Conservation (phyloP, 306 rosid species). For the Amphicarpaea edgeworthii region DNA sequence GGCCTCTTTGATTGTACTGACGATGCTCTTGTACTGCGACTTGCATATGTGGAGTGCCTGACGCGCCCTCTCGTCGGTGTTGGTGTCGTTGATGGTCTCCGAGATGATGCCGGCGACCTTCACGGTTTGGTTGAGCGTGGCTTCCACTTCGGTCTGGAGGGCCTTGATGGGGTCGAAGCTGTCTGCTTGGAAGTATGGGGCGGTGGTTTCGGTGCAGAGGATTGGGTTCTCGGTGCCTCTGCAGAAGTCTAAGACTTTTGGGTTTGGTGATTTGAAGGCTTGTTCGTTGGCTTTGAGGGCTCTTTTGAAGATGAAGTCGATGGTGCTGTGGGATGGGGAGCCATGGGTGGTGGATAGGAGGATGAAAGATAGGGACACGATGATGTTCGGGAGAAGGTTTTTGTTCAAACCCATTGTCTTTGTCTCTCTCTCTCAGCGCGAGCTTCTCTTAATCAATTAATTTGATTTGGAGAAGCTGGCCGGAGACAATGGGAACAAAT, state of each 20-base stretch:
- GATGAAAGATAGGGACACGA: neutral
- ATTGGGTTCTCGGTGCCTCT: neutral
- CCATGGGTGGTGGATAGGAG: neutral
- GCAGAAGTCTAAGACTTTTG: neutral
- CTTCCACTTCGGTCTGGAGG: conserved; percentile 18
- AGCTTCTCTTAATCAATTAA: too few relatives aligned
- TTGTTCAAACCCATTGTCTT: neutral
- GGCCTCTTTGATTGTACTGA: conserved; percentile 4
- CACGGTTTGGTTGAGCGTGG: neutral
- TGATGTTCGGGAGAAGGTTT: neutral
- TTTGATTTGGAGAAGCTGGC: too few relatives aligned
- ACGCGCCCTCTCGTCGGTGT: neutral
- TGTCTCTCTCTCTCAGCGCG: too few relatives aligned
- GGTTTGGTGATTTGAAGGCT: neutral
- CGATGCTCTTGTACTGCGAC: neutral
- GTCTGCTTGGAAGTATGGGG: neutral
- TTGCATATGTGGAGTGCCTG: conserved; percentile 28
- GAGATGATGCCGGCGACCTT: neutral
- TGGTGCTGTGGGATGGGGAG: neutral
- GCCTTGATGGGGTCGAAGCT: conserved; percentile 43
- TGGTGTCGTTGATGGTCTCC: neutral
- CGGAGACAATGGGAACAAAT: too few relatives aligned
- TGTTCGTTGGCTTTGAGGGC: neutral
- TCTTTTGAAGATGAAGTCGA: neutral
- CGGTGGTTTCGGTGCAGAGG: conserved; percentile 33